These are phyloP conservation scores for Omphalotus guepiniiformis DNA, from an alignment of 768 basidiomycete genomes.

Conservation along the genomic window DNA sequence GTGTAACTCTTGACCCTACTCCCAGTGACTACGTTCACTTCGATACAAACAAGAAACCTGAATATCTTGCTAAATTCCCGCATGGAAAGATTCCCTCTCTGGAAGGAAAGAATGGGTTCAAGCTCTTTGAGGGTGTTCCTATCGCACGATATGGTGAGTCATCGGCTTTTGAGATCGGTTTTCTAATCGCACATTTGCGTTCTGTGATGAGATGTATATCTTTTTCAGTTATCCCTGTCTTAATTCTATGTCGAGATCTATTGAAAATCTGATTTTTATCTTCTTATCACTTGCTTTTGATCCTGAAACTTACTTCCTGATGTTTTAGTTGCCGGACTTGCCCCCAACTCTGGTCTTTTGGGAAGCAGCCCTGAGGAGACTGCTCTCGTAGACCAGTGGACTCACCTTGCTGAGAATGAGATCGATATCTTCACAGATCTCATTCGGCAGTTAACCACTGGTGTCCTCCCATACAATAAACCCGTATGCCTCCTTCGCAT, in stretches of 20 bases:
- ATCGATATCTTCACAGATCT: conserved; percentile 36
- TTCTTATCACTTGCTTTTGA: conserved; percentile 12
- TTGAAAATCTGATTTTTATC: conserved; percentile 31
- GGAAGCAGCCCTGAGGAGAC: conserved; percentile 60
- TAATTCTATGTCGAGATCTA: conserved; percentile 55
- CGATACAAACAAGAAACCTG: conserved; percentile 66
- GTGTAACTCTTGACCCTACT: conserved; percentile 47
- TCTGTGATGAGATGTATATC: conserved; percentile 33
- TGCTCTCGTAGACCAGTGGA: conserved; percentile 85
- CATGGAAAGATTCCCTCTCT: conserved; percentile 83
- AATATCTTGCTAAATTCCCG: conserved; percentile 67
- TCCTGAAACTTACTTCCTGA: conserved; percentile 14
- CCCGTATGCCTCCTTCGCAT: conserved; percentile 43
- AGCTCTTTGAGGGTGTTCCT: conserved; percentile 69
- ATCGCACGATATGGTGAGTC: conserved; percentile 89
- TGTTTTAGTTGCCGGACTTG: conserved; percentile 63
- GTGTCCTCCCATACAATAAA: conserved; percentile 75
- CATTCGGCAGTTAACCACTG: conserved; percentile 39
- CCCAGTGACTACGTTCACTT: conserved; percentile 53
- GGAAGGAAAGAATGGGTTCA: conserved; percentile 73
- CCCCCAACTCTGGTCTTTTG: conserved; percentile 76
- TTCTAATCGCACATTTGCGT: not conserved
- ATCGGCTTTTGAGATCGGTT: conserved; percentile 4
- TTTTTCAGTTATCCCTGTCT: conserved; percentile 73
- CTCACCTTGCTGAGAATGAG: conserved; percentile 68